Conservation (phyloP, 345 rosid species). For the Brassica incana region DNA sequence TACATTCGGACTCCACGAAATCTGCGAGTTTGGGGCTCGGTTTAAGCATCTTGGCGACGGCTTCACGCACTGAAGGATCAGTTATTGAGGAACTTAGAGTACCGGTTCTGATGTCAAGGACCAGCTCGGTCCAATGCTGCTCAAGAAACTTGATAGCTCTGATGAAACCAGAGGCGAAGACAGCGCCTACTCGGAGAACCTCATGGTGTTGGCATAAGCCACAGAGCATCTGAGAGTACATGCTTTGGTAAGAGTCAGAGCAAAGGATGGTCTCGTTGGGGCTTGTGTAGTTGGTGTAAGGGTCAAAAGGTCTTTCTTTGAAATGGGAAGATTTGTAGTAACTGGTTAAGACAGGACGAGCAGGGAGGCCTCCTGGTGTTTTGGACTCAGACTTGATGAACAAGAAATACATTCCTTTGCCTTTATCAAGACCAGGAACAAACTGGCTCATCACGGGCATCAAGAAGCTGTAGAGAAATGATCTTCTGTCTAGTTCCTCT, state of each 20-base stretch:
- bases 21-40: conserved; percentile 65
- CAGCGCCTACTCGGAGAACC: conserved; percentile 81
- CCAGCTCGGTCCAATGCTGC: conserved; percentile 58
- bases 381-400: conserved; percentile 75
- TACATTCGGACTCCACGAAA: conserved; percentile 55
- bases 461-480: conserved; percentile 62
- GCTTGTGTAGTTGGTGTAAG: conserved; percentile 80
- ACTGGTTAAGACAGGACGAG: conserved; percentile 76
- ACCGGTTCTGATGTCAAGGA: conserved; percentile 58
- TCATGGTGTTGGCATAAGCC: conserved; percentile 65
- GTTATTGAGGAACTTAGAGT: conserved; percentile 52
- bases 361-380: conserved; percentile 71
- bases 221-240: conserved; percentile 79
- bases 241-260: conserved; percentile 76
- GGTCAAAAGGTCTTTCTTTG: conserved; percentile 63
- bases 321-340: conserved; percentile 75
- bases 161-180: conserved; percentile 83
- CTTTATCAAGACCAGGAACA: conserved; percentile 67
- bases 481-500: conserved; percentile 67
- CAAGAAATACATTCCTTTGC: conserved; percentile 81
- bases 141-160: conserved; percentile 77
- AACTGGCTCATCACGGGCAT: conserved; percentile 82
- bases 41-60: conserved; percentile 59
- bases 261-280: conserved; percentile 79
- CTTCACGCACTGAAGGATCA: conserved; percentile 58